Conservation (phyloP, 176 grass and related monocot genomes). For the Raddia guianensis region DNA sequence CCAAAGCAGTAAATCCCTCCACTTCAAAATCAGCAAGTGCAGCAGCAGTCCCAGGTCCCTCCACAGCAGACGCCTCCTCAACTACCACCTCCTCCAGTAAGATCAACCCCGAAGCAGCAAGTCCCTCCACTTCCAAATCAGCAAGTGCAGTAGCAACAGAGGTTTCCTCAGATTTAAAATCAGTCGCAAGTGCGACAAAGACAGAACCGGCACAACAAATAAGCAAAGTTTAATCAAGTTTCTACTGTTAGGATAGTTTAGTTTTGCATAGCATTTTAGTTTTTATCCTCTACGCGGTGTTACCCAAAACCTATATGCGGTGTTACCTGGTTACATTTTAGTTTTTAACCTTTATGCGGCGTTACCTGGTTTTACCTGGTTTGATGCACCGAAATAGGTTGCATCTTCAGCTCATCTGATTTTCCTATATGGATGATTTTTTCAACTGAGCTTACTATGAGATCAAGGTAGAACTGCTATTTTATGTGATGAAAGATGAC, state of each 20-base stretch:
- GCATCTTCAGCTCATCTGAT: conserved; percentile 31
- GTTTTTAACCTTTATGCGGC: not conserved
- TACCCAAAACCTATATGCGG: conserved; percentile 21
- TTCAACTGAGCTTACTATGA: not conserved
- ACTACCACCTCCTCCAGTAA: too few relatives aligned
- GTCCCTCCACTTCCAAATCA: too few relatives aligned
- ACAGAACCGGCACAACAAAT: too few relatives aligned
- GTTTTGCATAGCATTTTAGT: not conserved
- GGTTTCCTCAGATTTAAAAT: too few relatives aligned
- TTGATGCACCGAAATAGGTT: not conserved
- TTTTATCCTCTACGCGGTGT: too few relatives aligned
- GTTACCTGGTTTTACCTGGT: not conserved
- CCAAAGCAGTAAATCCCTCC: too few relatives aligned
- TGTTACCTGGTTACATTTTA: not conserved
- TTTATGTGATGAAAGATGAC: not conserved
- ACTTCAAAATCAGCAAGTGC: too few relatives aligned
- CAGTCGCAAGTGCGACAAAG: too few relatives aligned
- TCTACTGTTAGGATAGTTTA: not conserved
- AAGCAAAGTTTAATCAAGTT: not conserved
- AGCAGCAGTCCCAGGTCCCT: too few relatives aligned
- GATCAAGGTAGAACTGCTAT: not conserved
- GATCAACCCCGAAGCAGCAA: too few relatives aligned
- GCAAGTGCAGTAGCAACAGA: too few relatives aligned
- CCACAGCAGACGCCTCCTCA: too few relatives aligned
- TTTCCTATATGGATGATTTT: not conserved